These are phyloP conservation scores for Trypanosoma platydactyli DNA, from an alignment of 208 protist genomes.

Conservation along the genomic window DNA sequence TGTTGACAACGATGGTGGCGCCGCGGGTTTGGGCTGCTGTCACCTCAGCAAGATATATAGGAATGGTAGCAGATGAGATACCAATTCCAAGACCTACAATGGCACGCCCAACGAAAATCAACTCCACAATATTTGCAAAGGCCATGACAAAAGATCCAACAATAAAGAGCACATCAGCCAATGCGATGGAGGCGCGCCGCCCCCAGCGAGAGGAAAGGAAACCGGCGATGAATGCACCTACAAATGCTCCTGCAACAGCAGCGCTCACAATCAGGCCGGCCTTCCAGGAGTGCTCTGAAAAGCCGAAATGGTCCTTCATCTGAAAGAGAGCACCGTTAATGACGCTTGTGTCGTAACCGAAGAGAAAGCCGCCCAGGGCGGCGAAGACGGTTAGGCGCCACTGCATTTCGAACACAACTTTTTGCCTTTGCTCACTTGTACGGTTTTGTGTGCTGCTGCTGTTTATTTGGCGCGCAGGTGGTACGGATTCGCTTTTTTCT, in stretches of 20 bases:
- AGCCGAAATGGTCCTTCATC: constrained; percentile 91
- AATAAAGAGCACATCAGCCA: constrained; percentile 83
- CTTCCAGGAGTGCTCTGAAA: constrained; percentile 74
- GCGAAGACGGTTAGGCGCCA: constrained; percentile 70
- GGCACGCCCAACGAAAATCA: constrained; percentile 76
- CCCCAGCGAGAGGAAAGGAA: constrained; percentile 76
- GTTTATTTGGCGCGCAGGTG: no score
- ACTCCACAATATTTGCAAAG: constrained; percentile 52
- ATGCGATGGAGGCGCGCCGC: constrained; percentile 64
- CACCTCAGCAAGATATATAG: constrained; percentile 91
- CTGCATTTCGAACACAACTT: constrained; percentile 4
- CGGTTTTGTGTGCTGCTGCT: not conserved
- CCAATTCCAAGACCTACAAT: constrained; percentile 89
- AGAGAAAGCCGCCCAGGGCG: constrained; percentile 89
- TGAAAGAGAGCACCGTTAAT: constrained; percentile 91
- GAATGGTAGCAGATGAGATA: constrained; percentile 87
- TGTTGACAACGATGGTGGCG: constrained; percentile 88
- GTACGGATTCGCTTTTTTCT: no score
- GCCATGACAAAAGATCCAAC: constrained; percentile 80
- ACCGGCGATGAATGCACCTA: constrained; percentile 76
- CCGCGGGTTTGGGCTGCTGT: constrained; percentile 76
- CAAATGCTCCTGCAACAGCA: constrained; percentile 78
- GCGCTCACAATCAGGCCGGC: constrained; percentile 86
- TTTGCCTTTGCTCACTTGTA: not conserved
- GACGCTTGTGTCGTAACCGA: constrained; percentile 93